These are phyloP conservation scores for Kodamaea plutei DNA, from an alignment of 1,139 yeast genomes.

Conservation along the genomic window DNA sequence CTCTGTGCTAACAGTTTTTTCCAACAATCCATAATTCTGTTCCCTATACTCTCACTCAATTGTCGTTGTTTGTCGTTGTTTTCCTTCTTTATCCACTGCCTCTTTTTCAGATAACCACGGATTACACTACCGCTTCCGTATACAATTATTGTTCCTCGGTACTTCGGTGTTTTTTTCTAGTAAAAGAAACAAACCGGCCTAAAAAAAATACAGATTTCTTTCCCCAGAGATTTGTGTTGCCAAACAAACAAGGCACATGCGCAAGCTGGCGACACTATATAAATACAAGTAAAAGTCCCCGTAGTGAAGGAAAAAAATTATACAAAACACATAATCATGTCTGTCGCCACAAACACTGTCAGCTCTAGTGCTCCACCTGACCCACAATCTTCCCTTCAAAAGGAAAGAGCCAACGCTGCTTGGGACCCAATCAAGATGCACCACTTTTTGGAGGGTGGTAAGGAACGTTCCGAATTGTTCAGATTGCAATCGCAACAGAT, in stretches of 20 bases:
- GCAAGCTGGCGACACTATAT: too few relatives aligned
- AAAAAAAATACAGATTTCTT: neutral
- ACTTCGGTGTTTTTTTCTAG: neutral
- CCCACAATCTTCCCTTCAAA: constrained; percentile 30
- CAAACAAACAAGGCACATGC: neutral
- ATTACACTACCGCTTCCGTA: too few relatives aligned
- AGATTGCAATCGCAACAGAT: constrained; percentile 31
- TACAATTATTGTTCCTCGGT: constrained; percentile 1
- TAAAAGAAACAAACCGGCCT: too few relatives aligned
- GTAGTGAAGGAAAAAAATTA: too few relatives aligned
- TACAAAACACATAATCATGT: constrained; percentile 7
- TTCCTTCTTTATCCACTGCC: too few relatives aligned
- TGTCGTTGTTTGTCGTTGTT: too few relatives aligned
- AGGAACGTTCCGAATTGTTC: constrained; percentile 27
- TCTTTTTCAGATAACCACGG: too few relatives aligned
- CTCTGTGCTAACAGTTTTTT: too few relatives aligned
- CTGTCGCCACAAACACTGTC: constrained; percentile 12
- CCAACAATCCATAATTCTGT: too few relatives aligned
- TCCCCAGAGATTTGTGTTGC: neutral
- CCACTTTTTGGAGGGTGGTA: constrained; percentile 39
- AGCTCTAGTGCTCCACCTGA: constrained; percentile 28
- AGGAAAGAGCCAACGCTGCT: constrained; percentile 29
- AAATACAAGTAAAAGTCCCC: too few relatives aligned
- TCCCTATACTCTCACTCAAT: too few relatives aligned
- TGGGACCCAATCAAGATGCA: constrained; percentile 36